Evolutionary conservation across 2,329 filamentous ascomycete genomes (phyloP), one percentile per base, ranked within the genome.

Genomic region (Fonsecaea pedrosoi): DNA sequence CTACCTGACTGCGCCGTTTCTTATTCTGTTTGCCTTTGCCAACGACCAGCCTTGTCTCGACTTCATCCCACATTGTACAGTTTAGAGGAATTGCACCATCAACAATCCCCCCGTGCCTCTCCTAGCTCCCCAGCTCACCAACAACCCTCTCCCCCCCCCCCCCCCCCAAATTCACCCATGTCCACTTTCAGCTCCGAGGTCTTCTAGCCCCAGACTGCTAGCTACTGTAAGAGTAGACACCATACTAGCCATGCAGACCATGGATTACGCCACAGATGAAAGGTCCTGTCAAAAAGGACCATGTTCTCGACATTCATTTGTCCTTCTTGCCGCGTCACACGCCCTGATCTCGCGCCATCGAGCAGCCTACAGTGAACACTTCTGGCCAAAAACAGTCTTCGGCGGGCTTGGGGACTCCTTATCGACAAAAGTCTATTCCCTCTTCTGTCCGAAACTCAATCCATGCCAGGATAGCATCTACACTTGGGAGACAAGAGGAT

Each of bases 181-280:
- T 30, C 45, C 45, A 50, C 21, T 10, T 50, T 50, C 45, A 50
- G 54, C 54, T 55, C 45, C 45, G 21, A 25, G 25, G 45, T 50
- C 45, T 12, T 21, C 45, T 5, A 25, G 45, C 45, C 45, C 45
- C 45, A 50, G 45, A 50, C 45, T 50, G 21, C 45, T 50, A 50
- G 42, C 21, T 48, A 21, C 42, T 48, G 45, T 25, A 25, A 25
- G 25, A 25, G 21, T 32, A 32, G 30, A 50, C 21, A 50, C 45
- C 30, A 50, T 60, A n/a, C 57, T 48, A 45, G n/a, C 57, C 57
- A 48, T 54, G 48, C 59, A 34, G 37, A 48, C 48, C 50, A 37
- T 30, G 32, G n/a, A 64, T 64, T 58, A 45, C 61, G 54, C 61
- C 61, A 64, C 42, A 32, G 37, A 9, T 42, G 15, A n/a, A 6